Percentiles rank a stretch among this genome's conserved stretches.
Conservation (phyloP, 192 early-diverging fungal genomes). For the Podila minutissima region DNA sequence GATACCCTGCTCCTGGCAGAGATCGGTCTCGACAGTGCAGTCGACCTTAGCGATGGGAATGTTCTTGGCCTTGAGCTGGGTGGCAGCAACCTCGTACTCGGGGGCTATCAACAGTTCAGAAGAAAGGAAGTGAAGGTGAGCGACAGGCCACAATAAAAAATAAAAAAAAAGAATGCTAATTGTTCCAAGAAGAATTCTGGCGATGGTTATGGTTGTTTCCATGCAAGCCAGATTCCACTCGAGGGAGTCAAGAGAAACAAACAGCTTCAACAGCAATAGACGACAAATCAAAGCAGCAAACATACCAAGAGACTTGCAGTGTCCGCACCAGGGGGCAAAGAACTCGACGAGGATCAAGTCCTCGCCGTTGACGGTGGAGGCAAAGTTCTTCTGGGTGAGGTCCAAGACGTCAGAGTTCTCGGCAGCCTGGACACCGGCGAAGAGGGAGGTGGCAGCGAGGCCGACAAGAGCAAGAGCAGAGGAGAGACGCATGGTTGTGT, state of each 20-base stretch:
- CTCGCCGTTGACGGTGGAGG: slow-evolving; percentile 65
- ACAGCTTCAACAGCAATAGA: too few relatives aligned
- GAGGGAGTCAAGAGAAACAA: too few relatives aligned
- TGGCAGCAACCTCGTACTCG: slow-evolving; percentile 94
- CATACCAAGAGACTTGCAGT: slow-evolving; percentile 88
- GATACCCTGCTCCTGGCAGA: slow-evolving; percentile 86
- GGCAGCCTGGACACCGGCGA: slow-evolving; percentile 45
- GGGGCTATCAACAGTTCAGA: slow-evolving; percentile 69
- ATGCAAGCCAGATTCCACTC: too few relatives aligned
- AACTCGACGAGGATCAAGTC: slow-evolving; percentile 90
- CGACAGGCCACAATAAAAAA: too few relatives aligned
- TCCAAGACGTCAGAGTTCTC: slow-evolving; percentile 60
- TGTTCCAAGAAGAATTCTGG: neutral
- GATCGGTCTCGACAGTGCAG: slow-evolving; percentile 87
- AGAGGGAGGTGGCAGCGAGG: slow-evolving; percentile 42
- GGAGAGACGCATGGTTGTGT: slow-evolving; percentile 41
- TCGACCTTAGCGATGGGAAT: slow-evolving; percentile 95
- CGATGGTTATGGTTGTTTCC: too few relatives aligned
- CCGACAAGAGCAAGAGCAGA: slow-evolving; percentile 47
- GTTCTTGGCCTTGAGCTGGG: slow-evolving; percentile 76
- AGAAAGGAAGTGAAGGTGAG: neutral
- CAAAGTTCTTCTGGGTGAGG: slow-evolving; percentile 71
- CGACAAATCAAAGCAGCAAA: neutral
- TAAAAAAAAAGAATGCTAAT: neutral
- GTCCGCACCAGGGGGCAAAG: slow-evolving; percentile 98